Conservation (phyloP, 1,284 basidiomycete genomes). For the Naganishia sp. region DNA sequence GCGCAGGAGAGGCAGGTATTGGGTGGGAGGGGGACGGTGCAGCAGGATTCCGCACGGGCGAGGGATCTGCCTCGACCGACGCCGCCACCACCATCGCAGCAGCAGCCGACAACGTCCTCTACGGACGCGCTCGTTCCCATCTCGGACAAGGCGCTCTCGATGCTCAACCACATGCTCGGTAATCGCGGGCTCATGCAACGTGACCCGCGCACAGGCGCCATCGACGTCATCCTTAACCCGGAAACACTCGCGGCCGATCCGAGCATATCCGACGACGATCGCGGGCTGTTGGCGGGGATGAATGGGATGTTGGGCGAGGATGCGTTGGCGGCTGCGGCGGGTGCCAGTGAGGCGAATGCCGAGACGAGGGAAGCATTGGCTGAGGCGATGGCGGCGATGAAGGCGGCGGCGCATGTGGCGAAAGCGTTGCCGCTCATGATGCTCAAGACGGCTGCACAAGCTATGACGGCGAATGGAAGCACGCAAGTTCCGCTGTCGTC, state of each 20-base stretch:
- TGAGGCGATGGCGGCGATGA: constrained; percentile 23
- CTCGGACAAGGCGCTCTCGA: constrained; percentile 32
- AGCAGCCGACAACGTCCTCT: background rate
- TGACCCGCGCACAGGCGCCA: constrained; percentile 27
- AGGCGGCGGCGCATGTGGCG: constrained; percentile 22
- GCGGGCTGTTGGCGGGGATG: constrained; percentile 17
- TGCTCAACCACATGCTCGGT: constrained; percentile 34
- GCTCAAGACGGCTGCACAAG: constrained; percentile 17
- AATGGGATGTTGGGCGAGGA: constrained; percentile 2
- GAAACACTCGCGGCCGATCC: constrained; percentile 2
- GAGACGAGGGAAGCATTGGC: constrained; percentile 24
- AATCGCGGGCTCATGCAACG: constrained; percentile 29
- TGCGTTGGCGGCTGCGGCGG: too few species aligned
- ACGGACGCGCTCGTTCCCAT: constrained; percentile 24
- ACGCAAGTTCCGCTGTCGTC: background rate
- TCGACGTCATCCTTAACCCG: constrained; percentile 31
- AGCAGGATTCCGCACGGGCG: background rate
- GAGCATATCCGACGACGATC: background rate
- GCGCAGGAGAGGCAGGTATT: constrained; percentile 1
- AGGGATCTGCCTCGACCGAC: constrained; percentile 1
- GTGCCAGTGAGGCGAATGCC: background rate
- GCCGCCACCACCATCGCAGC: background rate
- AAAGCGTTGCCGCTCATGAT: constrained; percentile 27
- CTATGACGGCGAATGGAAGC: constrained; percentile 1
- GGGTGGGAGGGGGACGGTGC: background rate